These are phyloP conservation scores for Aspergillus alliaceus DNA, from an alignment of 2,329 filamentous ascomycete species.

Conservation along the genomic window DNA sequence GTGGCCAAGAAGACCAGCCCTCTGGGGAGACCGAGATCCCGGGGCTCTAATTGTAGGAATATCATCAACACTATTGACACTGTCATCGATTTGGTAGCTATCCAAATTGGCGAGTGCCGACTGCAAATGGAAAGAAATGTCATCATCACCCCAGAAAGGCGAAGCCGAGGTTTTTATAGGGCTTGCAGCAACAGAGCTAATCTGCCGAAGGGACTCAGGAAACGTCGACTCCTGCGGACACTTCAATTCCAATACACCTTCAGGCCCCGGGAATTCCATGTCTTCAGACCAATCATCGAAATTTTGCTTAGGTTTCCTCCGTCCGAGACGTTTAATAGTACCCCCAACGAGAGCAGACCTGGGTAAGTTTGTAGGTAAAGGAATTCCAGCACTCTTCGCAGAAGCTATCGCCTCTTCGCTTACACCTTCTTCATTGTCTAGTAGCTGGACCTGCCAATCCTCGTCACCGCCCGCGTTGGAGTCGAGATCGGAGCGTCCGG, in stretches of 20 bases:
- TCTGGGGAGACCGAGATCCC: conserved; percentile 57
- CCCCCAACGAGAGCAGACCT: conserved; percentile 87
- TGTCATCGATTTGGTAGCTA: conserved; percentile 62
- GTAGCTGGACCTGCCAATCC: conserved; percentile 82
- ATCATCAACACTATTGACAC: conserved; percentile 64
- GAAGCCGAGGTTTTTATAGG: conserved; percentile 37
- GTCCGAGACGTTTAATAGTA: conserved; percentile 86
- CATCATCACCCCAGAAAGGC: conserved; percentile 29
- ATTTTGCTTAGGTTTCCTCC: conserved; percentile 68
- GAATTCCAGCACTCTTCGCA: conserved; percentile 86
- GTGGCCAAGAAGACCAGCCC: conserved; percentile 52
- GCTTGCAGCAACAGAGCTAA: conserved; percentile 52
- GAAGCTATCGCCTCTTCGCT: conserved; percentile 83
- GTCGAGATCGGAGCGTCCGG: conserved; percentile 79
- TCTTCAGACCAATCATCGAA: conserved; percentile 83
- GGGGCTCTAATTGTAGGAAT: conserved; percentile 67
- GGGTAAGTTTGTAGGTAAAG: conserved; percentile 81
- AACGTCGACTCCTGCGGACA: conserved; percentile 60
- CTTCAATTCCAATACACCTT: conserved; percentile 64
- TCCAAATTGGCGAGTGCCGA: conserved; percentile 59
- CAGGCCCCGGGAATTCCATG: conserved; percentile 64
- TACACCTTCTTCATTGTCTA: conserved; percentile 80
- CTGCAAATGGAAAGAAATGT: conserved; percentile 53
- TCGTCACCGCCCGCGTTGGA: conserved; percentile 73
- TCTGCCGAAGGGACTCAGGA: conserved; percentile 67